Conservation (phyloP, 495 filamentous ascomycete species). For the Tricharina praecox region DNA sequence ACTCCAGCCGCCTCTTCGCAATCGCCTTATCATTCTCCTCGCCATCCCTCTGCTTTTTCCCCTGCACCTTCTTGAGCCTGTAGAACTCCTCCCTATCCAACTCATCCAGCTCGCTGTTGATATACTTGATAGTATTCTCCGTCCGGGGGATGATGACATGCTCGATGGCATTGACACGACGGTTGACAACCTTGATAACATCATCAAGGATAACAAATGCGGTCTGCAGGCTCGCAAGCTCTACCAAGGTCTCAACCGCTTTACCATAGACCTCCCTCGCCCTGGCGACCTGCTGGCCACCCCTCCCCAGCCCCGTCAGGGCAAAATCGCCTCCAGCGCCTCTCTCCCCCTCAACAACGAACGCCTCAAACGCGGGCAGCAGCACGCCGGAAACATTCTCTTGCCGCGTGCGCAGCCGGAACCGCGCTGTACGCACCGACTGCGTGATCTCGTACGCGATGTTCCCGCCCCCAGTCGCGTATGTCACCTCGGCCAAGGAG, state of each 20-base stretch:
- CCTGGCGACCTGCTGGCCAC: slow-evolving; percentile 88
- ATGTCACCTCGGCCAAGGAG: slow-evolving; percentile 92
- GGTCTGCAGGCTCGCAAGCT: slow-evolving; percentile 89
- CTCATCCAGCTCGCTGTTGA: slow-evolving; percentile 97
- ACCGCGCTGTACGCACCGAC: slow-evolving; percentile 77
- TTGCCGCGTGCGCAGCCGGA: slow-evolving; percentile 82
- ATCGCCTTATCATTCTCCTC: slow-evolving; percentile 55
- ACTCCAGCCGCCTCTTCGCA: slow-evolving; percentile 37
- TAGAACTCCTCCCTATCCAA: slow-evolving; percentile 98
- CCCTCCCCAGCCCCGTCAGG: slow-evolving; percentile 88
- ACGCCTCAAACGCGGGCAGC: slow-evolving; percentile 83
- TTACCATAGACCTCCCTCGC: slow-evolving; percentile 95
- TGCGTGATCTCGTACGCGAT: slow-evolving; percentile 96
- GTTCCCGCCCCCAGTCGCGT: slow-evolving; percentile 76
- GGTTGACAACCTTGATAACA: slow-evolving; percentile 97
- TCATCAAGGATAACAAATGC: slow-evolving; percentile 97
- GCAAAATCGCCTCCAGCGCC: slow-evolving; percentile 98
- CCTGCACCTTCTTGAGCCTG: slow-evolving; percentile 70
- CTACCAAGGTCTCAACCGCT: slow-evolving; percentile 90
- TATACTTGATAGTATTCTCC: slow-evolving; percentile 95
- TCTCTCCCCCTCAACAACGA: slow-evolving; percentile 62
- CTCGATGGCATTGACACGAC: slow-evolving; percentile 97
- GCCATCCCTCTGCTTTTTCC: slow-evolving; percentile 75
- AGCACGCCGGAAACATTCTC: slow-evolving; percentile 97
- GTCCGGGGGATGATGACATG: slow-evolving; percentile 97